Percentiles rank a stretch among this genome's conserved stretches.
Evolutionary conservation across 2,329 filamentous ascomycete species (phyloP).

Genomic region (Trichoderma sp.): DNA sequence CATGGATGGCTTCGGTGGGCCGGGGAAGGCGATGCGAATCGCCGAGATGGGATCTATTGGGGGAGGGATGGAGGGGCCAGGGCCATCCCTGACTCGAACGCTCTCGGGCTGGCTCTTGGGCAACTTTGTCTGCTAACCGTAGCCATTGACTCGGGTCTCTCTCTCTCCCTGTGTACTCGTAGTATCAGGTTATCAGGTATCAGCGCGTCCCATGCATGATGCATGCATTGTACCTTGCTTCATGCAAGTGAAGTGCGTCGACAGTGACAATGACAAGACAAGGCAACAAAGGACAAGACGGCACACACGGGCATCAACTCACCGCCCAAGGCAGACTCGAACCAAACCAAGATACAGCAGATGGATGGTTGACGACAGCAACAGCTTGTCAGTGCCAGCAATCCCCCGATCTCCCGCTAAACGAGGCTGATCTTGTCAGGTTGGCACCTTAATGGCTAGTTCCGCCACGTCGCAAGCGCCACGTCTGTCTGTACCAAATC

Average conservation of each 20-base stretch:
- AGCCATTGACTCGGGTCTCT: not conserved
- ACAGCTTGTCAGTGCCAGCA: slow-evolving; percentile 7
- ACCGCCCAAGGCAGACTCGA: not conserved
- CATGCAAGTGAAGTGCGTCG: not conserved
- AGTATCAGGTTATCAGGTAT: not conserved
- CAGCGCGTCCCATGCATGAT: not conserved
- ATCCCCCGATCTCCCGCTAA: not conserved
- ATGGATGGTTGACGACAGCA: not conserved
- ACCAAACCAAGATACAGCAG: not conserved
- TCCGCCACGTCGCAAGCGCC: slow-evolving; percentile 18
- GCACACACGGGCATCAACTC: not conserved
- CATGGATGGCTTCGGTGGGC: not conserved
- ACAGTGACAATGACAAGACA: not conserved
- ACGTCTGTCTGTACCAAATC: not conserved
- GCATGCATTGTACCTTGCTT: not conserved
- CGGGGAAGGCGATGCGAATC: slow-evolving; percentile 10
- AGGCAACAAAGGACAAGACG: not conserved
- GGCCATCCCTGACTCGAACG: slow-evolving; percentile 1
- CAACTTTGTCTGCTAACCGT: not conserved
- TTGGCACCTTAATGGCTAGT: not conserved
- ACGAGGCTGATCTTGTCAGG: not conserved
- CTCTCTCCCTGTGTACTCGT: not conserved
- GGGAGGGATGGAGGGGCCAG: not conserved
- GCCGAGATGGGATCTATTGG: slow-evolving; percentile 7
- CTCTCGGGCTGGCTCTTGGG: not conserved